Conservation (phyloP, 208 protist genomes). For the Naegleria lovaniensis region DNA sequence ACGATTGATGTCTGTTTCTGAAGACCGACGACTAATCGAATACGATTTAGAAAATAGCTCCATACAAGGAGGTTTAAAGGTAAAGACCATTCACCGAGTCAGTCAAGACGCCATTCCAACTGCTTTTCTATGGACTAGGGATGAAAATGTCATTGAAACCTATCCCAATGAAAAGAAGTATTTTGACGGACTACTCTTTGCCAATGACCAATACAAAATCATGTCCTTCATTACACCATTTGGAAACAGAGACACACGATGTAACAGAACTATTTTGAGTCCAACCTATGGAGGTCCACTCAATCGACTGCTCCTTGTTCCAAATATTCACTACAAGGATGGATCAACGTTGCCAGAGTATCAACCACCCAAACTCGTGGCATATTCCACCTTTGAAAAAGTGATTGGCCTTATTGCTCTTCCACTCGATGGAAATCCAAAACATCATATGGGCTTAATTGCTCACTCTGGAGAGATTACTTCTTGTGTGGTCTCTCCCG, state of each 20-base stretch:
- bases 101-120: constrained; percentile 77
- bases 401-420: constrained; percentile 81
- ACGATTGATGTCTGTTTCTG: constrained; percentile 78
- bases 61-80: constrained; percentile 66
- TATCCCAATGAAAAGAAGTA: constrained; percentile 2
- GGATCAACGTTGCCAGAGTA: neutral
- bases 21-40: constrained; percentile 82
- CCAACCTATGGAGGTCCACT: constrained; percentile 84
- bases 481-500: constrained; percentile 59
- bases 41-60: constrained; percentile 79
- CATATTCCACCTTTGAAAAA: constrained; percentile 74
- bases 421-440: constrained; percentile 79
- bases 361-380: constrained; percentile 53
- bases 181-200: neutral
- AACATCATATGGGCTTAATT: constrained; percentile 77
- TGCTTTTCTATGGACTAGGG: constrained; percentile 66
- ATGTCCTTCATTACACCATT: neutral
- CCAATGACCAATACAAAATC: constrained; percentile 17
- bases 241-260: constrained; percentile 45
- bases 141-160: neutral
- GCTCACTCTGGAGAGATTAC: constrained; percentile 76
- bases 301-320: constrained; percentile 55
- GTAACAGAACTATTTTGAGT: constrained; percentile 69
- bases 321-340: constrained; percentile 32
- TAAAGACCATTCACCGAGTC: constrained; percentile 72